Evolutionary conservation across 2,329 filamentous ascomycete genomes (phyloP), one percentile per base, ranked within the genome.

Genomic region (Cercospora beticola): DNA sequence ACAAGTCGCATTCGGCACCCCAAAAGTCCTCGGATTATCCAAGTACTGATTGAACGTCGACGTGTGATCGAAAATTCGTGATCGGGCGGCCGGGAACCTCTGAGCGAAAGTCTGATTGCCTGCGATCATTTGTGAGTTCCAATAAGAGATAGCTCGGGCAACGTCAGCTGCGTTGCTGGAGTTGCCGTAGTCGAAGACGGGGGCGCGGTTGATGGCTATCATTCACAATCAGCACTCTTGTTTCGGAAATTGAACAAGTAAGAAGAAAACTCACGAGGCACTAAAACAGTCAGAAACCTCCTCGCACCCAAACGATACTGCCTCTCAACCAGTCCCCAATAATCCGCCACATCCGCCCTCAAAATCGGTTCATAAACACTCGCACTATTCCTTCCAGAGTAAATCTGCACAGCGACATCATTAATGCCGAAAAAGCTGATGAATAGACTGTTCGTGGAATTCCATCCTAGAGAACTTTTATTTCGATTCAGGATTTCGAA

Each of bases 351-450:
- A 36, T 62, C 59, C 3, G 59, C 30, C 3, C 36, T 16, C n/a
- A 62, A 28, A 5, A 62, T 49, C 10, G 59, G 26, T 14, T 40
- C 33, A n/a, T 28, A 40, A 12, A 21, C 43, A 16, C 18, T 62
- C 31, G 30, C 30, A 1, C n/a, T 30, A 46, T 62, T 30, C 31
- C 68, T 5, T 0, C 62, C 62, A 7, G 31, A 28, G 23, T 31
- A 63, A 1, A 59, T 30, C 9, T 70, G 68, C 5, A 70, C 28
- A 1, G 65, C 49, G 10, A 70, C 49, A 59, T 70, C 68, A 18
- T 70, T 70, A 49, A 70, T 56, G 2, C 68, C 68, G 40, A 70
- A 68, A 16, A 18, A 65, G 62, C 46, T 62, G 49, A 70, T 62
- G 52, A 68, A 68, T 8, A 70, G 30, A 59, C 65, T 70, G 10